A percentile compares a stretch with the other conserved stretches of the same genome.
These are phyloP conservation scores for Mortierella hygrophila DNA, from an alignment of 192 early-diverging fungal genomes.

Conservation along the genomic window DNA sequence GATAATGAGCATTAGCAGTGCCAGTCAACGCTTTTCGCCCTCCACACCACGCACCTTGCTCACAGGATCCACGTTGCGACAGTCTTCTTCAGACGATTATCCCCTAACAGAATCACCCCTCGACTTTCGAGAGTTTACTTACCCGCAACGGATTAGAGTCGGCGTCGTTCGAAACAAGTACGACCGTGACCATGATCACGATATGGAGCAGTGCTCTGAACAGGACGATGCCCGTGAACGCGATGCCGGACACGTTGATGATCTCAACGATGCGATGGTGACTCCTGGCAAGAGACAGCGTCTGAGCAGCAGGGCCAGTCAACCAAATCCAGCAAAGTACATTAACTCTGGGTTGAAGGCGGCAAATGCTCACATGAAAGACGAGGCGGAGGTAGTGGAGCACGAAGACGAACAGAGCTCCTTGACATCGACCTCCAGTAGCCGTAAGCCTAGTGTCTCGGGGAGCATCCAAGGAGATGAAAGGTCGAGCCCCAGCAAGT, in stretches of 20 bases:
- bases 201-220: constrained; percentile 42
- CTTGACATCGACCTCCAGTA: constrained; percentile 23
- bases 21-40: constrained; percentile 22
- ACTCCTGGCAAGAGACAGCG: constrained; percentile 12
- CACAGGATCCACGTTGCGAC: constrained; percentile 3
- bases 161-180: neutral
- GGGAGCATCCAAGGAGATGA: constrained; percentile 16
- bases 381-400: neutral
- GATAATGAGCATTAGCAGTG: constrained; percentile 5
- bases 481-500: neutral
- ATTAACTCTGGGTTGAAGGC: neutral
- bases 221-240: constrained; percentile 8
- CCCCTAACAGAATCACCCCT: constrained; percentile 20
- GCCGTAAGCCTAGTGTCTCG: constrained; percentile 21
- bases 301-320: neutral
- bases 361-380: neutral
- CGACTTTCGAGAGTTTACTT: constrained; percentile 20
- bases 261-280: neutral
- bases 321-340: neutral
- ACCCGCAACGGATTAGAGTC: neutral
- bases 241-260: constrained; percentile 11
- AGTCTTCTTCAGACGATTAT: neutral
- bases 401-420: constrained; percentile 1
- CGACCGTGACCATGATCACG: constrained; percentile 6
- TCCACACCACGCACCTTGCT: constrained; percentile 38